Base-by-base conservation (phyloP, 2,329 filamentous ascomycete genomes). In the Blastomyces emzantsi region DNA sequence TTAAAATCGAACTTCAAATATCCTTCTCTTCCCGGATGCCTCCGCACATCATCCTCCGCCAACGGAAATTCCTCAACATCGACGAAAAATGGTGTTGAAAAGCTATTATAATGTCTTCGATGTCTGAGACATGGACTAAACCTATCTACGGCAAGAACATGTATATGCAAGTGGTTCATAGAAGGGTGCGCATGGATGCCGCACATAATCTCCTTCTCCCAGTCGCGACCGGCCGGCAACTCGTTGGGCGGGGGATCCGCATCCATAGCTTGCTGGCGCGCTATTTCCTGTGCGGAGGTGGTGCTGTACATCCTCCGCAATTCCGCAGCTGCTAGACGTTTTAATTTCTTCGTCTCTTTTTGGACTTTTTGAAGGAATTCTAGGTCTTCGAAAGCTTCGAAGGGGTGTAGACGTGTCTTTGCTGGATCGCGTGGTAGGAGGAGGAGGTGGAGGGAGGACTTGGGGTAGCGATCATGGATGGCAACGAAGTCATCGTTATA, bases 101-200 rank as follows among this genome's bases (percentile, higher is more conserved):
- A 97, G 67, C 89, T 94, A 72, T 94, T 90, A 77, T 97, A 97
- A 77, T 97, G 94, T 74, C 92, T 93, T 67, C 86, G 82, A 72
- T 93, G 87, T 77, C 87, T 90, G 75, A 97, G 68, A 56, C 82
- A 82, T 13, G 84, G 82, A 47, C 88, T 91, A 69, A 85, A 82
- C 81, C 90, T 88, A 73, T 99, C 94, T 22, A 85, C 80, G 49
- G 89, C 90, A 64, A 97, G 77, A 39, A 97, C 85, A 75, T 99
- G 94, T 3, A 97, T 81, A 76, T 99, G 94, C 62, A 97, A 73
- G 74, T 97, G 91, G 67, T 85, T 87, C 94, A 99, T 97, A 63
- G 88, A 92, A 2, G 94, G 94, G 68, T 88, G 85, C 2, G 90
- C 89, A 77, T 99, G 94, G 8, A 96, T 83, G 17, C 94, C 94